phyloP scores from a whole-genome alignment of 306 rosid genomes.

The Sicyos baderoa region DNA sequence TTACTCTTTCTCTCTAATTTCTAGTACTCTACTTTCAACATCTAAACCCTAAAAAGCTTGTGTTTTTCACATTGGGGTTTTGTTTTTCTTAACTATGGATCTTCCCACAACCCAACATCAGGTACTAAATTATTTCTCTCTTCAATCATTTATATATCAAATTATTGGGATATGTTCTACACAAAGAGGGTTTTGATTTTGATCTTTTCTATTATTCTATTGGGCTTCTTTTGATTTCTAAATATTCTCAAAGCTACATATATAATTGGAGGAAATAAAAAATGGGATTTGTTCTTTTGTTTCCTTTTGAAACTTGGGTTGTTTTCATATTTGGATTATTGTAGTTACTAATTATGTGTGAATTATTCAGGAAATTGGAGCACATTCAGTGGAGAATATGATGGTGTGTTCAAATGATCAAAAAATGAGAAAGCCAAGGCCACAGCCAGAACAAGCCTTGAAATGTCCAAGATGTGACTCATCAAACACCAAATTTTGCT shows the following conservation, averaged over 20 bases:
- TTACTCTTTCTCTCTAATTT: no score
- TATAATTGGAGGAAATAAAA: no score
- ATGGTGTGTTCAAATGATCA: slow-evolving; percentile 6
- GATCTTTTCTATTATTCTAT: neutral
- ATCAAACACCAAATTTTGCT: slow-evolving; percentile 82
- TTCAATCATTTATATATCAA: no score
- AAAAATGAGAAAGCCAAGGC: slow-evolving; percentile 19
- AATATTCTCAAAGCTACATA: no score
- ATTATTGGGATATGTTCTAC: neutral
- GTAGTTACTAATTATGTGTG: no score
- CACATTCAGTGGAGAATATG: neutral
- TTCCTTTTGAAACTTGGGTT: no score
- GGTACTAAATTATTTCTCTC: neutral
- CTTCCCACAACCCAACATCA: slow-evolving; percentile 11
- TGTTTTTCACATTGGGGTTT: neutral
- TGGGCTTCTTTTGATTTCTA: no score
- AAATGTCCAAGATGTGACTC: slow-evolving; percentile 96
- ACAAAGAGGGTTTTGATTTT: neutral
- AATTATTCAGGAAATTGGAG: neutral
- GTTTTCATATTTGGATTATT: neutral
- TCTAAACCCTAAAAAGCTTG: neutral
- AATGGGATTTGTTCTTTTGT: no score
- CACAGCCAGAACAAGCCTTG: slow-evolving; percentile 30
- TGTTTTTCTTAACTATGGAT: slow-evolving; percentile 7
- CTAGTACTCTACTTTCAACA: neutral